These are phyloP conservation scores for Cicer chorassanicum DNA, from an alignment of 306 rosid species.

Conservation along the genomic window DNA sequence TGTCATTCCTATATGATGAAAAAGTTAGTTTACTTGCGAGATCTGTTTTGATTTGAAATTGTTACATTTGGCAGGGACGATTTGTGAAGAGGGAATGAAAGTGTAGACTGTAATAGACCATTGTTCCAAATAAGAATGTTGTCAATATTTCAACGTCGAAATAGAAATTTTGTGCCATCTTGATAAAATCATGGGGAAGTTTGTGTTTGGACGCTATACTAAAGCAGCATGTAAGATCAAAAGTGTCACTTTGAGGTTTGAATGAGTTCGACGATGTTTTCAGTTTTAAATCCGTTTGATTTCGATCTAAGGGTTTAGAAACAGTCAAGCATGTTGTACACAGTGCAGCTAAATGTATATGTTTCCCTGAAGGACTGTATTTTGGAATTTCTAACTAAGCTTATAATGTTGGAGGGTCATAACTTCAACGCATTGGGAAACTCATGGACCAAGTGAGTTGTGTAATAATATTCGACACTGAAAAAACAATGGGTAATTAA, in stretches of 20 bases:
- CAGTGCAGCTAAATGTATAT: too few species aligned
- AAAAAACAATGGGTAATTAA: constrained; percentile 6
- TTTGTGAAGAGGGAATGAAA: constrained; percentile 82
- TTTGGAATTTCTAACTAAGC: not conserved
- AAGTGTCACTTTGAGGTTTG: too few species aligned
- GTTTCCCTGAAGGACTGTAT: not conserved
- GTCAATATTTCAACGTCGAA: constrained; percentile 31
- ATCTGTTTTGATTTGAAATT: not conserved
- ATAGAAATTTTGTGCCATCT: constrained; percentile 6
- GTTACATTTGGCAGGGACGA: constrained; percentile 70
- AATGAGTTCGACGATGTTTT: too few species aligned
- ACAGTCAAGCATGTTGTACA: too few species aligned
- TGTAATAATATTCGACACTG: not conserved
- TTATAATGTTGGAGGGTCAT: constrained; percentile 3
- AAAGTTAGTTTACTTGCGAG: not conserved
- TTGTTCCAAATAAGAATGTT: constrained; percentile 25
- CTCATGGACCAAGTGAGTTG: constrained; percentile 7
- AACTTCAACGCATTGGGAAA: not conserved
- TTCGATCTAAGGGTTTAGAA: too few species aligned
- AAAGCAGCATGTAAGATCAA: too few species aligned
- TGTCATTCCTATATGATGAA: too few species aligned
- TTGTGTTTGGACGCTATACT: too few species aligned
- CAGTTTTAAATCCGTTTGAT: too few species aligned
- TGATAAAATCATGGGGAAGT: constrained; percentile 3
- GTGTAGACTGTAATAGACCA: constrained; percentile 30